A percentile compares a stretch with the other conserved stretches of the same genome.
These are phyloP conservation scores for Suhomyces yuchorum DNA, from an alignment of 1,139 yeast species.

Conservation along the genomic window DNA sequence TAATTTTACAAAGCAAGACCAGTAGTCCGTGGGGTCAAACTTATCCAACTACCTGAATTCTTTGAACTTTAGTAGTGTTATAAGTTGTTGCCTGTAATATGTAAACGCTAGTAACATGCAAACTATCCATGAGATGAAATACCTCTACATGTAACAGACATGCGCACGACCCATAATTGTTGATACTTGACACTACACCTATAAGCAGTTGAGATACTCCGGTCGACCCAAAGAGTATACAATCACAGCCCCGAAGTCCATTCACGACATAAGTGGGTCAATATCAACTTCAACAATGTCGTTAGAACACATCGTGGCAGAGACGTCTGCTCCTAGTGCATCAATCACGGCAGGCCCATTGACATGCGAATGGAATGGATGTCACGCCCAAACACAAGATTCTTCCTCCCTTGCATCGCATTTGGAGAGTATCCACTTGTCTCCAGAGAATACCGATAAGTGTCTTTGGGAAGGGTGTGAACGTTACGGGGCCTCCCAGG, in stretches of 20 bases:
- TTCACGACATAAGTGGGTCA: background rate
- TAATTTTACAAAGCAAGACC: no score
- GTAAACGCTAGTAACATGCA: background rate
- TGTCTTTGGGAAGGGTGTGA: slow-evolving; percentile 69
- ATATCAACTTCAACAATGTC: background rate
- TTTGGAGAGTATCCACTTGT: slow-evolving; percentile 33
- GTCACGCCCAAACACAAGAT: slow-evolving; percentile 25
- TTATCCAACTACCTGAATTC: no score
- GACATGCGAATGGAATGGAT: slow-evolving; percentile 40
- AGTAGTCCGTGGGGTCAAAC: no score
- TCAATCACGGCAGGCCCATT: background rate
- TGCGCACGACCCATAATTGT: background rate
- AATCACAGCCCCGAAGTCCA: background rate
- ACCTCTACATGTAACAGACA: background rate
- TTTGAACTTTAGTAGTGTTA: no score
- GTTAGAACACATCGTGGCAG: background rate
- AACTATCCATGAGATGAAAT: background rate
- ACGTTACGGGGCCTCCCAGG: slow-evolving; percentile 55
- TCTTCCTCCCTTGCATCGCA: slow-evolving; percentile 32
- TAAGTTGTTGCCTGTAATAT: no score
- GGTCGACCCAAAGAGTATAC: no score
- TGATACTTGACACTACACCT: background rate
- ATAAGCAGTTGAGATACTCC: background rate
- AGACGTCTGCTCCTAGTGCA: background rate
- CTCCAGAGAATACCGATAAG: slow-evolving; percentile 21